A percentile compares a stretch with the other conserved stretches of the same genome.
These are phyloP conservation scores for Exsudoporus frostii DNA, from an alignment of 768 basidiomycete species.

Conservation along the genomic window DNA sequence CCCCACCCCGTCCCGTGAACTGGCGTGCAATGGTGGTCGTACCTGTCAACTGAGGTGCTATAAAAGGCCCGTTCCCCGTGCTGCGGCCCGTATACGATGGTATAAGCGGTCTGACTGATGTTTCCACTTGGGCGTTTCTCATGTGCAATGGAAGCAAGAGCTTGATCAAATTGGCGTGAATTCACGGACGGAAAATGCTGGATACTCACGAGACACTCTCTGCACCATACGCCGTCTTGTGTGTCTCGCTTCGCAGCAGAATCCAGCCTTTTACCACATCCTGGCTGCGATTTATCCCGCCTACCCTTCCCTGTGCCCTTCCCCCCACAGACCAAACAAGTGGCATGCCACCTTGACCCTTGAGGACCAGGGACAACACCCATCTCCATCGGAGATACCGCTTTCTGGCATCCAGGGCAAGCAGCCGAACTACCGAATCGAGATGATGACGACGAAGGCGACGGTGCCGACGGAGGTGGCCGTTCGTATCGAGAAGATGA, in stretches of 20 bases:
- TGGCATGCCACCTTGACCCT: conserved; percentile 74
- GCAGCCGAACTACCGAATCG: conserved; percentile 39
- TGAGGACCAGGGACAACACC: conserved; percentile 86
- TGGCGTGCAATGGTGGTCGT: conserved; percentile 72
- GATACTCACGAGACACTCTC: conserved; percentile 71
- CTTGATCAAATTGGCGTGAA: conserved; percentile 34
- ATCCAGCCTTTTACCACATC: conserved; percentile 81
- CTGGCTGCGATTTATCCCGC: conserved; percentile 58
- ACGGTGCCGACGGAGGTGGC: conserved; percentile 14
- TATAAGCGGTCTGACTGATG: conserved; percentile 49
- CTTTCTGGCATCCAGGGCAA: conserved; percentile 73
- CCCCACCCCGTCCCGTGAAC: conserved; percentile 59
- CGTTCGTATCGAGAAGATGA: conserved; percentile 33
- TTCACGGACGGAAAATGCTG: neutral
- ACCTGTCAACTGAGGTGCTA: conserved; percentile 61
- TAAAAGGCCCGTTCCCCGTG: conserved; percentile 20
- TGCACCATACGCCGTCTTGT: conserved; percentile 75
- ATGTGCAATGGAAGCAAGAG: conserved; percentile 50
- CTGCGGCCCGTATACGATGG: conserved; percentile 44
- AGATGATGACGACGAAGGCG: conserved; percentile 19
- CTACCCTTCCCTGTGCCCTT: conserved; percentile 44
- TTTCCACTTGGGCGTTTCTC: conserved; percentile 47
- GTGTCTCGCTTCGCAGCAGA: conserved; percentile 74
- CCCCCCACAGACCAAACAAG: conserved; percentile 80
- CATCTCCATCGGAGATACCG: conserved; percentile 79